A percentile compares a stretch with the other conserved stretches of the same genome.
phyloP scores from a whole-genome alignment of 352 stramenopile genomes.

The Phytophthora quininea region DNA sequence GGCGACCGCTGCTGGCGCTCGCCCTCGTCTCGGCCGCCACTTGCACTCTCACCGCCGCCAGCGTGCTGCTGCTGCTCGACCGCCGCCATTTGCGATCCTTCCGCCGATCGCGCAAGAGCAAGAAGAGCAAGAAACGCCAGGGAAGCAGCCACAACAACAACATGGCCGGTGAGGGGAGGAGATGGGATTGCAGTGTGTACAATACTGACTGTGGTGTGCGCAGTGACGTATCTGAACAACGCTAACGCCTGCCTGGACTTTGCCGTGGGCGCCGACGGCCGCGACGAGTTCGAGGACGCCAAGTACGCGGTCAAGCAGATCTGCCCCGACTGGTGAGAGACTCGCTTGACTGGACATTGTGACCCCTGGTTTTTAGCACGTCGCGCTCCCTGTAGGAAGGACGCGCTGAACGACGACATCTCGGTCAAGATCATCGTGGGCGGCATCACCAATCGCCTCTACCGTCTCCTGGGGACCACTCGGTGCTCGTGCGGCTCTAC shows the following conservation, averaged over 20 bases:
- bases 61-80: constrained; percentile 50
- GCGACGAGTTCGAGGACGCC: constrained; percentile 82
- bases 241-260: constrained; percentile 73
- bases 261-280: constrained; percentile 58
- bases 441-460: constrained; percentile 94
- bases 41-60: constrained; percentile 64
- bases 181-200: neutral
- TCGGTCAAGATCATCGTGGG: constrained; percentile 87
- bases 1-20: too few relatives aligned
- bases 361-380: too few relatives aligned
- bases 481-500: constrained; percentile 91
- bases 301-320: constrained; percentile 80
- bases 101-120: constrained; percentile 3
- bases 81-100: constrained; percentile 28
- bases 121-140: neutral
- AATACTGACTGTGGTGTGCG: neutral
- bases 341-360: neutral
- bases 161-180: constrained; percentile 11
- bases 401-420: constrained; percentile 67
- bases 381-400: constrained; percentile 32
- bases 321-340: constrained; percentile 58
- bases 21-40: constrained; percentile 59
- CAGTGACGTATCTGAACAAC: constrained; percentile 87
- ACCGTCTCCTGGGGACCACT: constrained; percentile 78
- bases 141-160: constrained; percentile 20